Conservation (phyloP, 257 asterid species). For the Lithospermum erythrorhizon region DNA sequence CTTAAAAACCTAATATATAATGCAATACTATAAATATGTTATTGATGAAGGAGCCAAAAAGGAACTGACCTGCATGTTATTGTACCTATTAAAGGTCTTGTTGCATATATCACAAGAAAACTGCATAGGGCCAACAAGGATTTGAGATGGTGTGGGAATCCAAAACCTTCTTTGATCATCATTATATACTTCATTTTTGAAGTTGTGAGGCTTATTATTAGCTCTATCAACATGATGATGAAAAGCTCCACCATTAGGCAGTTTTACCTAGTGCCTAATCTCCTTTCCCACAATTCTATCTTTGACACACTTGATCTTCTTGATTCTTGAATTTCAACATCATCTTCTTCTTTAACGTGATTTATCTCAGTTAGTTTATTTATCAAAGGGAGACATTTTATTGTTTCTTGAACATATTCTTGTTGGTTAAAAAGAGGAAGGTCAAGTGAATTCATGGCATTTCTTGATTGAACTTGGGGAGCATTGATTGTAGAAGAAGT, state of each 20-base stretch:
- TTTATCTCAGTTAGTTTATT: background rate
- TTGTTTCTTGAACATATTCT: background rate
- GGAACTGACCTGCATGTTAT: background rate
- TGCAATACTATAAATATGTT: too few species aligned
- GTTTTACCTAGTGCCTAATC: too few species aligned
- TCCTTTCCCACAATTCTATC: background rate
- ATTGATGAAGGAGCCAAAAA: background rate
- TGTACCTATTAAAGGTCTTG: background rate
- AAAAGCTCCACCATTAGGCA: background rate
- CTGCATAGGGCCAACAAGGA: background rate
- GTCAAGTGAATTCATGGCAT: too few species aligned
- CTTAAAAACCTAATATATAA: too few species aligned
- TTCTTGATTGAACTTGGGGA: background rate
- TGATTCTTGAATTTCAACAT: background rate
- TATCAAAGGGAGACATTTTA: background rate
- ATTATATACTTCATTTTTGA: background rate
- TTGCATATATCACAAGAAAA: background rate
- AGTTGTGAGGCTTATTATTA: background rate
- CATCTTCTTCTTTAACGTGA: background rate
- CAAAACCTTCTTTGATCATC: background rate
- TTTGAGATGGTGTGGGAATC: background rate
- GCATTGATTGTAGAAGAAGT: conserved; percentile 4
- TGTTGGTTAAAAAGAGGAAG: background rate
- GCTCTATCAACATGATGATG: background rate
- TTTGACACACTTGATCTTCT: background rate